Evolutionary conservation across 106 monocot species (phyloP).

Genomic region (Posidonia australis): DNA sequence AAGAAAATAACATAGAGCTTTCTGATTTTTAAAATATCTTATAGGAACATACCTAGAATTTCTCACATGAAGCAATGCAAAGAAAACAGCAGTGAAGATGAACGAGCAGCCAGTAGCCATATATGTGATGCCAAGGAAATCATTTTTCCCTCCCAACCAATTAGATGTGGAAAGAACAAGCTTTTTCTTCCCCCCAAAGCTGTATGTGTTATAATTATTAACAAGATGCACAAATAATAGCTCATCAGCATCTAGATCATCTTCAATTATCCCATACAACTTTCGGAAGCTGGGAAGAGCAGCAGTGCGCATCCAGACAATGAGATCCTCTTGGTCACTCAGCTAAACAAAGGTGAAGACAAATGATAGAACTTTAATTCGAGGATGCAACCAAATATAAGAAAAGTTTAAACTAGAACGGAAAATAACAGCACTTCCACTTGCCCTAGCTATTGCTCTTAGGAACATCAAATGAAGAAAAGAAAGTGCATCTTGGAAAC

Average conservation of each 20-base stretch:
- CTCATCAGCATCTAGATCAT: constrained; percentile 45
- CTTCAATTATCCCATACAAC: constrained; percentile 78
- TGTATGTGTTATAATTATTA: constrained; percentile 89
- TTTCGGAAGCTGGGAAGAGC: constrained; percentile 90
- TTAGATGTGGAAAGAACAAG: constrained; percentile 61
- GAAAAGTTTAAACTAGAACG: too few species aligned
- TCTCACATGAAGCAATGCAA: constrained; percentile 78
- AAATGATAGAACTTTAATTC: neutral
- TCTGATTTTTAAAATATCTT: neutral
- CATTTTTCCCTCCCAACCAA: constrained; percentile 84
- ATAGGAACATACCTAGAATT: constrained; percentile 49
- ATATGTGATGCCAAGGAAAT: constrained; percentile 74
- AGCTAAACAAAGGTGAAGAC: constrained; percentile 24
- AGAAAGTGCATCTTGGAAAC: too few species aligned
- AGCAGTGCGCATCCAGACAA: constrained; percentile 83
- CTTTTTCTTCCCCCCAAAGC: constrained; percentile 77
- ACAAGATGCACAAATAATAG: constrained; percentile 36
- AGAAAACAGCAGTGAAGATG: constrained; percentile 46
- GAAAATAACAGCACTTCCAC: too few species aligned
- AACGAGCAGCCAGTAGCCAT: constrained; percentile 40
- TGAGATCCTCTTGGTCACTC: constrained; percentile 84
- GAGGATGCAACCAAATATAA: too few species aligned
- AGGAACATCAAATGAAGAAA: too few species aligned
- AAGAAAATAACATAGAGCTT: too few species aligned
- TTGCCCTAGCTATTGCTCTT: too few species aligned